Conservation (phyloP, 2,329 filamentous ascomycete genomes). For the Huntiella bhutanensis region DNA sequence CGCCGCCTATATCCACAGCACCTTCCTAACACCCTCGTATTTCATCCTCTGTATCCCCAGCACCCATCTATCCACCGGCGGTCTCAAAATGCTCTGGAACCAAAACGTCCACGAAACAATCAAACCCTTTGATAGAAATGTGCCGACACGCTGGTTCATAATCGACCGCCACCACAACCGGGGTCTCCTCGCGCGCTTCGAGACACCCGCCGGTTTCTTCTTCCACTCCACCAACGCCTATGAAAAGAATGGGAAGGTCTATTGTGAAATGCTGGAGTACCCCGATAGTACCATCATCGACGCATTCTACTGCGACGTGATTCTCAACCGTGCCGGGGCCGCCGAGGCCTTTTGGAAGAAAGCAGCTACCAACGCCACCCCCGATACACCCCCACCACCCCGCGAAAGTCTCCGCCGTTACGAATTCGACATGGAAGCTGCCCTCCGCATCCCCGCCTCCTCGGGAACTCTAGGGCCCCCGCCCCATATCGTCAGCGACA, state of each 20-base stretch:
- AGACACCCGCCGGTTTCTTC: slow-evolving; percentile 51
- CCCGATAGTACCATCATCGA: slow-evolving; percentile 45
- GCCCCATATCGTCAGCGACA: slow-evolving; percentile 21
- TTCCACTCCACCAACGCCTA: slow-evolving; percentile 69
- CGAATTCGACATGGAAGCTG: slow-evolving; percentile 21
- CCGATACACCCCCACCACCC: slow-evolving; percentile 6
- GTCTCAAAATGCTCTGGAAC: slow-evolving; percentile 42
- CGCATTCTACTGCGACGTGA: slow-evolving; percentile 49
- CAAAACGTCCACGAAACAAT: slow-evolving; percentile 52
- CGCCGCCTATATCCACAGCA: slow-evolving; percentile 64
- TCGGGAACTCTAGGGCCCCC: slow-evolving; percentile 1
- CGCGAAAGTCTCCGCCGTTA: slow-evolving; percentile 23
- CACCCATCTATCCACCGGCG: slow-evolving; percentile 37
- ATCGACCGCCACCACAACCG: slow-evolving; percentile 43
- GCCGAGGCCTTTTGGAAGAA: slow-evolving; percentile 25
- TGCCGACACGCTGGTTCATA: slow-evolving; percentile 50
- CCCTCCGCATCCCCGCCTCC: not conserved
- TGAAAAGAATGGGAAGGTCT: slow-evolving; percentile 35
- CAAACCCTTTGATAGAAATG: slow-evolving; percentile 36
- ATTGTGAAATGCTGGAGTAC: slow-evolving; percentile 48
- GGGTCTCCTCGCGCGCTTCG: slow-evolving; percentile 51
- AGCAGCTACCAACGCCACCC: slow-evolving; percentile 19
- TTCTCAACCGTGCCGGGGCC: slow-evolving; percentile 34
- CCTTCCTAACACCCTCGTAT: slow-evolving; percentile 53
- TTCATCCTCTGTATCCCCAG: slow-evolving; percentile 58